Percentiles rank a stretch among this genome's conserved stretches.
These are phyloP conservation scores for Fragosphaeria purpurea DNA, from an alignment of 2,329 filamentous ascomycete species.

Conservation along the genomic window DNA sequence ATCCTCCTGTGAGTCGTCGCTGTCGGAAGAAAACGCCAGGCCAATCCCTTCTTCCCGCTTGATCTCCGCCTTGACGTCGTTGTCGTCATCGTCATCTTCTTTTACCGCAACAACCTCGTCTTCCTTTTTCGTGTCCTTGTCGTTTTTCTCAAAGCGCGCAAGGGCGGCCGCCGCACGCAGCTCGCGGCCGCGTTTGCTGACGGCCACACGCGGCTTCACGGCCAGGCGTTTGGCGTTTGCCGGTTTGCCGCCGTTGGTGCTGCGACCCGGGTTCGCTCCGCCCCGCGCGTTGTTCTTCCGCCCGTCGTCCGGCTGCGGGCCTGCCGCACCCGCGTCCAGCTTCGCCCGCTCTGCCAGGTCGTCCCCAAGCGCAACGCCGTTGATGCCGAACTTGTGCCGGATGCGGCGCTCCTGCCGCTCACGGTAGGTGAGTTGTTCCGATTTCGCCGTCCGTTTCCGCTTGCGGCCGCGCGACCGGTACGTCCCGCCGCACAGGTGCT, in stretches of 20 bases:
- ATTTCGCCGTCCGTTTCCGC: conserved; percentile 44
- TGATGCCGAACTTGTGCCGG: conserved; percentile 64
- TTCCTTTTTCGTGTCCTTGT: conserved; percentile 33
- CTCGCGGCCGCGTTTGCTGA: conserved; percentile 64
- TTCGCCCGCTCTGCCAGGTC: conserved; percentile 56
- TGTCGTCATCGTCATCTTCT: conserved; percentile 23
- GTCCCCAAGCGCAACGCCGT: conserved; percentile 58
- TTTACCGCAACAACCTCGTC: conserved; percentile 25
- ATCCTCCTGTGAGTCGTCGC: conserved; percentile 38
- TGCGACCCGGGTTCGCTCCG: conserved; percentile 1
- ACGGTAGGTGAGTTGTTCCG: conserved; percentile 48
- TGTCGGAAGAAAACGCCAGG: conserved; percentile 34
- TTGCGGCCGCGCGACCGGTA: conserved; percentile 47
- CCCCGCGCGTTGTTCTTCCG: background rate
- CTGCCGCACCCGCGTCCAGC: conserved; percentile 36
- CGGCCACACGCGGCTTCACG: conserved; percentile 62
- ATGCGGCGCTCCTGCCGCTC: conserved; percentile 65
- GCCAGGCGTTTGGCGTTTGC: conserved; percentile 36
- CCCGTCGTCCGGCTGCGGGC: background rate
- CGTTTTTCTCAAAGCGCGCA: conserved; percentile 56
- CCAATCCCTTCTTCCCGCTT: conserved; percentile 21
- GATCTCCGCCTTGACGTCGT: conserved; percentile 23
- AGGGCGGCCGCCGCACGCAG: conserved; percentile 67
- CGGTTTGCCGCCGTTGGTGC: conserved; percentile 1
- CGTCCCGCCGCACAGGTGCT: conserved; percentile 73